These are phyloP conservation scores for Corynascus novoguineensis DNA, from an alignment of 495 filamentous ascomycete genomes.

Conservation along the genomic window DNA sequence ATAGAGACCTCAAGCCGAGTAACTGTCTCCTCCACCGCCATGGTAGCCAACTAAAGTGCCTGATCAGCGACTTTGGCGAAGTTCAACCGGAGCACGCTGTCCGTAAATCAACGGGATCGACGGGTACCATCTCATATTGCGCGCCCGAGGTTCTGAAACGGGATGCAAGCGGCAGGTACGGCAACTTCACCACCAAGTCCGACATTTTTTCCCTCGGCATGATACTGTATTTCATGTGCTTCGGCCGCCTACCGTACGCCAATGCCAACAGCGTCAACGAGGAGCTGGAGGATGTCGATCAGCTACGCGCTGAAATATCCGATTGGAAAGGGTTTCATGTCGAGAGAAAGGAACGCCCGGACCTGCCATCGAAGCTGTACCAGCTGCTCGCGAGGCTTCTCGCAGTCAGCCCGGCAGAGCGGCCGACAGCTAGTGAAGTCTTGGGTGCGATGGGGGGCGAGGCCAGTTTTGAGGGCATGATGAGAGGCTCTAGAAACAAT, in stretches of 20 bases:
- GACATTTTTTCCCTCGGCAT: conserved; percentile 96
- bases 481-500: conserved; percentile 28
- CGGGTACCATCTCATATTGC: conserved; percentile 95
- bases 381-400: conserved; percentile 74
- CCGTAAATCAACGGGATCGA: conserved; percentile 84
- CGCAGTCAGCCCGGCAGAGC: conserved; percentile 65
- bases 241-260: conserved; percentile 78
- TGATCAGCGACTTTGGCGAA: conserved; percentile 97
- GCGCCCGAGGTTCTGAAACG: conserved; percentile 84
- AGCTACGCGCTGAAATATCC: conserved; percentile 78
- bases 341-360: conserved; percentile 62
- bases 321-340: conserved; percentile 84
- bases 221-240: conserved; percentile 98
- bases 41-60: conserved; percentile 61
- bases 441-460: conserved; percentile 72
- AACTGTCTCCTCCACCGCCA: conserved; percentile 87
- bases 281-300: conserved; percentile 89
- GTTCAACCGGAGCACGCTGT: conserved; percentile 75
- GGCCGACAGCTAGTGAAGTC: conserved; percentile 85
- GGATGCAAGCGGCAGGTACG: conserved; percentile 64
- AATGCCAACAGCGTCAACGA: conserved; percentile 81
- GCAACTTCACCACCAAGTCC: conserved; percentile 91
- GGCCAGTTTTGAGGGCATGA: conserved; percentile 35
- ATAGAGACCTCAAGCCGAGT: conserved; percentile 90
- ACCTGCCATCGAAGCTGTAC: conserved; percentile 84